Evolutionary conservation across 805 yeast genomes (phyloP).

Genomic region (Candida verbasci): DNA sequence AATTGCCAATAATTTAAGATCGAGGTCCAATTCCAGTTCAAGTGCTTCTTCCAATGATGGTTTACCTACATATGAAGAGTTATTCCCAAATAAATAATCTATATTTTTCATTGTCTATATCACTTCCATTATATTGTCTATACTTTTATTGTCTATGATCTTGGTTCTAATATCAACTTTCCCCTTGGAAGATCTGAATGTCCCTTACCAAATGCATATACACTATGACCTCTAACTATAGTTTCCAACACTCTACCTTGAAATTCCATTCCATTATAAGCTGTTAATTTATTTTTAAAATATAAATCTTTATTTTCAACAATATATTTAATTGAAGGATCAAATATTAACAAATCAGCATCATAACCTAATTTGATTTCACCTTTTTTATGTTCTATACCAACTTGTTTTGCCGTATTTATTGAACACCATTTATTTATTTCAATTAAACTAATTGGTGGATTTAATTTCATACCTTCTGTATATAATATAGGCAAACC

Average conservation of each 20-base stretch:
- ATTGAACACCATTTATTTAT: slow-evolving; percentile 75
- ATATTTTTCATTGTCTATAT: too few species aligned
- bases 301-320: slow-evolving; percentile 53
- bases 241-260: slow-evolving; percentile 78
- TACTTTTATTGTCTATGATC: too few species aligned
- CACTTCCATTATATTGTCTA: background rate
- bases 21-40: background rate
- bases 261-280: slow-evolving; percentile 69
- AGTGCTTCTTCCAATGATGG: too few species aligned
- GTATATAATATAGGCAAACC: slow-evolving; percentile 82
- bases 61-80: too few species aligned
- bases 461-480: slow-evolving; percentile 53
- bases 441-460: slow-evolving; percentile 52
- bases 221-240: slow-evolving; percentile 67
- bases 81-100: too few species aligned
- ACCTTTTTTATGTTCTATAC: slow-evolving; percentile 71
- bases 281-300: slow-evolving; percentile 86
- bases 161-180: slow-evolving; percentile 53
- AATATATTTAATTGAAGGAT: slow-evolving; percentile 48
- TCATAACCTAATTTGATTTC: slow-evolving; percentile 68
- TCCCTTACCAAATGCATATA: slow-evolving; percentile 56
- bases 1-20: background rate
- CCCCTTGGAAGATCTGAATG: slow-evolving; percentile 58
- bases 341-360: slow-evolving; percentile 85
- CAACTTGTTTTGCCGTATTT: slow-evolving; percentile 85